Percentiles rank a stretch among this genome's conserved stretches.
Conservation (phyloP, 805 yeast species). For the Cyberlindnera sargentensis region DNA sequence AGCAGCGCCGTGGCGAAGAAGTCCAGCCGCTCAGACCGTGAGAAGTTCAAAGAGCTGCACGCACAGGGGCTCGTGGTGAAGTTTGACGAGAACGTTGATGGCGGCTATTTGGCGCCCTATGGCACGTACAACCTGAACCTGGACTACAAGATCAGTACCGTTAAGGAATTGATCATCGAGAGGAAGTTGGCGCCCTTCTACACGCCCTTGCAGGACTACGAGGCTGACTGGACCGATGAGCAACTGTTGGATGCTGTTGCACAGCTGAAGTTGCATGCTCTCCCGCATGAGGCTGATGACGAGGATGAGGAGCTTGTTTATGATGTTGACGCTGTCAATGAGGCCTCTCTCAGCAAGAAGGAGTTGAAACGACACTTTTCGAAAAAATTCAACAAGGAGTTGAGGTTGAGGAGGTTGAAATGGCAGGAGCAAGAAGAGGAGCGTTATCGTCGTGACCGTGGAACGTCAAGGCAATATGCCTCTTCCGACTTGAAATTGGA, state of each 20-base stretch:
- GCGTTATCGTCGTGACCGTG: slow-evolving; percentile 25
- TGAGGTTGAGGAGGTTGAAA: slow-evolving; percentile 32
- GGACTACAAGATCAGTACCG: slow-evolving; percentile 69
- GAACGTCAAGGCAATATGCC: slow-evolving; percentile 30
- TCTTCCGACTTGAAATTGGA: slow-evolving; percentile 40
- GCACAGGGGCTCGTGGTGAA: slow-evolving; percentile 51
- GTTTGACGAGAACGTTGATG: slow-evolving; percentile 74
- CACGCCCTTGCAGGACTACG: slow-evolving; percentile 79
- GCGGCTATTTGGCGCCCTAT: slow-evolving; percentile 88
- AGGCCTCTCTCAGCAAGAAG: slow-evolving; percentile 28
- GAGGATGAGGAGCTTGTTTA: slow-evolving; percentile 56
- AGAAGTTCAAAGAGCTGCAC: slow-evolving; percentile 44
- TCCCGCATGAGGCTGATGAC: slow-evolving; percentile 41
- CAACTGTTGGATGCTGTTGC: slow-evolving; percentile 50
- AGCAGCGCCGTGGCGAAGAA: slow-evolving; percentile 19
- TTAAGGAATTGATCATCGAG: slow-evolving; percentile 59
- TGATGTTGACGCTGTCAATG: slow-evolving; percentile 48
- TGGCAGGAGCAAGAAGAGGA: slow-evolving; percentile 31
- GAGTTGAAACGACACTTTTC: slow-evolving; percentile 36
- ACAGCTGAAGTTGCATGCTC: slow-evolving; percentile 50
- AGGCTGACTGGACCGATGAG: slow-evolving; percentile 62
- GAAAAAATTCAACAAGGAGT: slow-evolving; percentile 32
- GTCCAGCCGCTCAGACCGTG: slow-evolving; percentile 48
- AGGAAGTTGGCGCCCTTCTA: slow-evolving; percentile 84
- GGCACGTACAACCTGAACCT: slow-evolving; percentile 74